phyloP scores from a whole-genome alignment of 2,329 filamentous ascomycete species.

The Sarocladium kiliense region DNA sequence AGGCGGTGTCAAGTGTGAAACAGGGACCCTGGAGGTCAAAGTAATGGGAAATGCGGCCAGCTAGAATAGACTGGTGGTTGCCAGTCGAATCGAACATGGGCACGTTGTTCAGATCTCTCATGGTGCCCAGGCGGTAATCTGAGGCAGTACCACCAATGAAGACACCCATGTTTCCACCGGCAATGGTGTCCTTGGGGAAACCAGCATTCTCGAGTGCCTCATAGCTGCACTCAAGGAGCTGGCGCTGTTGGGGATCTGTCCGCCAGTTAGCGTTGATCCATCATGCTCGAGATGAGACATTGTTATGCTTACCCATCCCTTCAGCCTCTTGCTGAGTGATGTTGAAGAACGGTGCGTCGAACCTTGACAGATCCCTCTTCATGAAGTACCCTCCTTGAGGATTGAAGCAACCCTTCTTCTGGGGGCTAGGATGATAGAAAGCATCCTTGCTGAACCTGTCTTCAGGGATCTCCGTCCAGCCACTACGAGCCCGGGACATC shows the following conservation, averaged over 20 bases:
- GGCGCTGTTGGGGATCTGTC: conserved; percentile 44
- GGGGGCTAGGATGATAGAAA: conserved; percentile 17
- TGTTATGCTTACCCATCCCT: conserved; percentile 36
- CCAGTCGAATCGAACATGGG: conserved; percentile 43
- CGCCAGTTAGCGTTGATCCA: too few relatives aligned
- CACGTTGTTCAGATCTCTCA: conserved; percentile 39
- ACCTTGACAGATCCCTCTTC: conserved; percentile 38
- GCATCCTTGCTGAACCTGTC: conserved; percentile 18
- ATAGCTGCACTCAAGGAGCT: conserved; percentile 48
- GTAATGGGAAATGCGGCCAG: conserved; percentile 43
- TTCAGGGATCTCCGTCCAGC: conserved; percentile 17
- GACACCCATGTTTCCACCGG: conserved; percentile 44
- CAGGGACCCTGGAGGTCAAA: conserved; percentile 39
- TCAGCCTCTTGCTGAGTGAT: conserved; percentile 45
- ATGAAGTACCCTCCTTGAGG: conserved; percentile 35
- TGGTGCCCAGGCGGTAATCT: conserved; percentile 42
- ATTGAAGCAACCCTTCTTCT: conserved; percentile 22
- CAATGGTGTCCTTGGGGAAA: conserved; percentile 39
- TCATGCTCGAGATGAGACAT: too few relatives aligned
- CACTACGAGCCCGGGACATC: conserved; percentile 10
- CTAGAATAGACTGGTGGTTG: conserved; percentile 34
- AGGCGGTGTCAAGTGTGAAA: conserved; percentile 29
- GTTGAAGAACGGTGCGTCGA: conserved; percentile 49
- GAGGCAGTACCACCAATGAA: conserved; percentile 43
- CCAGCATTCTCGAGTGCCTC: conserved; percentile 50